Base-by-base conservation (phyloP, 202 grass and related monocot genomes). In the Miscanthus sacchariflorus region DNA sequence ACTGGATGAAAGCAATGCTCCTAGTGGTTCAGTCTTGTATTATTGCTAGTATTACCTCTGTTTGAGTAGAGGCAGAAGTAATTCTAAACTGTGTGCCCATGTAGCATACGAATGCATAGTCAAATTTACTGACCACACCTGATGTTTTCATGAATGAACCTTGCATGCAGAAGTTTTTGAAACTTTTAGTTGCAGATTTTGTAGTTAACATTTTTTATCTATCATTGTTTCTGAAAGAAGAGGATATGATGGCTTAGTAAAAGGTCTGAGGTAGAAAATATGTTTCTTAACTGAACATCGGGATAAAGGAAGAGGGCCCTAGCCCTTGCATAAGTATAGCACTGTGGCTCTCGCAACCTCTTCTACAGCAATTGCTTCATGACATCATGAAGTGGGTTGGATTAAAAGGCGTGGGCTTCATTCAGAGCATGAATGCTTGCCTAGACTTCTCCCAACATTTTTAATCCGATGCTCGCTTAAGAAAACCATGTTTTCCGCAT, bases 351-450 rank as follows among this genome's bases (percentile, higher is more conserved):
- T 95, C 58, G 83, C 96, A 91, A 89, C 80, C 93, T 94, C 93
- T 96, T 90, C 90, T 69, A 98, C 79, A 98, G n/a, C 70, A 90
- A 95, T 72, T 63, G 27, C 59, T 95, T 90, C 93, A 92, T 92
- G 71, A 4, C 40, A 76, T 80, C 77, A 79, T 76, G 89, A 81
- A 90, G 87, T 74, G 92, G 89, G 93, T 72, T 85, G 83, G 90
- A 98, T 78, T 78, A 93, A 94, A 98, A 98, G 93, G 93, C 93
- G 89, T 88, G 93, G 93, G 92, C 89, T 93, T 92, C 93, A 90
- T 96, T 98, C 89, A 27, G 64, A 93, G 89, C 27, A 67, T 91
- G 94, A 89, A 86, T 96, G 90, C 12, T 93, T 84, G 89, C 87
- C 90, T 96, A 98, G 96, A 96, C 89, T 96, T 96, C 92, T 93